Evolutionary conservation across 1,284 basidiomycete species (phyloP).

Genomic region (Rhodofomes roseus): DNA sequence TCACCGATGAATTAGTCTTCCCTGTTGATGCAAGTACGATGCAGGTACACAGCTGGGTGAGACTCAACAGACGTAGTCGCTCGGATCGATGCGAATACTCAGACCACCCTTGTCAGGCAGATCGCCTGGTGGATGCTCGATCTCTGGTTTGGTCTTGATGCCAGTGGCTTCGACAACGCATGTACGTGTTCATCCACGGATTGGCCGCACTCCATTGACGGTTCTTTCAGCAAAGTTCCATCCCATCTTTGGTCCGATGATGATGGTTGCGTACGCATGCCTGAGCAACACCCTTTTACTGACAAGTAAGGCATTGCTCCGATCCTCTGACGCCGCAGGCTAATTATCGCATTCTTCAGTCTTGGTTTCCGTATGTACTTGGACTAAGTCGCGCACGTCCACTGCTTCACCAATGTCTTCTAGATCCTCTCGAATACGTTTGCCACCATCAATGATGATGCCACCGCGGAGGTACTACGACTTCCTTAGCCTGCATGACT

Average conservation of each 20-base stretch:
- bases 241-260: conserved; percentile 76
- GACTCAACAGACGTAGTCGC: not conserved
- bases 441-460: conserved; percentile 87
- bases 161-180: conserved; percentile 75
- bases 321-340: not conserved
- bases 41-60: conserved; percentile 12
- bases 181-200: conserved; percentile 35
- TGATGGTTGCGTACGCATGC: conserved; percentile 87
- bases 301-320: conserved; percentile 37
- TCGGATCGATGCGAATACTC: not conserved
- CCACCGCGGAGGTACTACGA: conserved; percentile 74
- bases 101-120: conserved; percentile 36
- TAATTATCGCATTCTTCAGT: conserved; percentile 38
- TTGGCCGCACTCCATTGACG: not conserved
- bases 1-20: not conserved
- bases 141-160: conserved; percentile 87
- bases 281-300: conserved; percentile 84
- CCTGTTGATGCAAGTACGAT: no score
- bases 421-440: conserved; percentile 94
- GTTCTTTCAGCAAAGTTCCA: conserved; percentile 63
- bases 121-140: conserved; percentile 91
- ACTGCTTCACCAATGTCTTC: not conserved
- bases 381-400: not conserved
- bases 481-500: not conserved
- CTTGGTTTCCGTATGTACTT: conserved; percentile 64